phyloP scores from a whole-genome alignment of 208 protist genomes.

The Crithidia brevicula region DNA sequence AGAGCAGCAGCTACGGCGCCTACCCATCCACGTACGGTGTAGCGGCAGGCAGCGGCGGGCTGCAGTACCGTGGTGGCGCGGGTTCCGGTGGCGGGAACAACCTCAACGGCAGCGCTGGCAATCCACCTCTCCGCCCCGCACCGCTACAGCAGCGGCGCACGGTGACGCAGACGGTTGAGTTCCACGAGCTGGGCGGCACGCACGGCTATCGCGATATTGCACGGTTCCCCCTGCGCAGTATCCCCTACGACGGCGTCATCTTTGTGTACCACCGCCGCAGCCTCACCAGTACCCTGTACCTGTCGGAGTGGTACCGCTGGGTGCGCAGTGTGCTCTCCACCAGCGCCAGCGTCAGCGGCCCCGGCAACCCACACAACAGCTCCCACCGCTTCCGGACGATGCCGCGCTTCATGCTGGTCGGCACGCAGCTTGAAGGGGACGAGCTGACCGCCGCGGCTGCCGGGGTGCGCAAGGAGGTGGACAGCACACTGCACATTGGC shows the following conservation, averaged over 20 bases:
- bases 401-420: conserved; percentile 49
- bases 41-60: not conserved
- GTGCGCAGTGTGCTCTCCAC: conserved; percentile 31
- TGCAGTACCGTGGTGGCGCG: conserved; percentile 19
- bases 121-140: not conserved
- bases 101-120: not conserved
- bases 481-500: conserved; percentile 17
- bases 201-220: conserved; percentile 55
- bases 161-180: conserved; percentile 51
- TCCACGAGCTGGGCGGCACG: conserved; percentile 80
- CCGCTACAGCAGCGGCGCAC: not conserved
- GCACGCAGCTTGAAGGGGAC: conserved; percentile 38
- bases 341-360: conserved; percentile 1
- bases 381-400: conserved; percentile 2
- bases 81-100: not conserved
- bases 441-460: conserved; percentile 14
- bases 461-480: conserved; percentile 4
- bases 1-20: conserved; percentile 10
- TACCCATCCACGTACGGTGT: conserved; percentile 10
- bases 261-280: conserved; percentile 73
- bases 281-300: conserved; percentile 57
- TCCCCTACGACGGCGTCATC: conserved; percentile 78
- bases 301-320: conserved; percentile 58
- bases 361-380: not conserved
- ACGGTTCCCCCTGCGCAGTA: conserved; percentile 46